Conservation (phyloP, 2,329 filamentous ascomycete species). For the Mycosphaerella arachidis region DNA sequence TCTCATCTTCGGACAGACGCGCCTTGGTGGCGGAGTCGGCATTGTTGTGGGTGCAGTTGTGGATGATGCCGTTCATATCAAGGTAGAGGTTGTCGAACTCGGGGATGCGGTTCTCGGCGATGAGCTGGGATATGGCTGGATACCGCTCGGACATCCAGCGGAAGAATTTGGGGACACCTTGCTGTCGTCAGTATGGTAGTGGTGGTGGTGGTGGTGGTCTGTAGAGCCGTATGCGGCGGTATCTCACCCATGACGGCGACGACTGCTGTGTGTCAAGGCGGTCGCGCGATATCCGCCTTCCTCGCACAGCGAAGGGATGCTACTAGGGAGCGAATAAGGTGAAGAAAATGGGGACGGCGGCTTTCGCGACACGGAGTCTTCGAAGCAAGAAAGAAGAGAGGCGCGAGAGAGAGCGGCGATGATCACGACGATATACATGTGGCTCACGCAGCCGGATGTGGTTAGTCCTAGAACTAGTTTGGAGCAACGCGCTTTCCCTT, state of each 20-base stretch:
- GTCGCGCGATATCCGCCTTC: slow-evolving; percentile 11
- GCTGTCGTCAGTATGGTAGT: slow-evolving; percentile 35
- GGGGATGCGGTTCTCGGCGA: slow-evolving; percentile 96
- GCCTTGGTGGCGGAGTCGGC: slow-evolving; percentile 87
- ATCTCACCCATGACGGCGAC: slow-evolving; percentile 33
- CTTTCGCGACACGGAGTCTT: slow-evolving; percentile 37
- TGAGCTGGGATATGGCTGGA: slow-evolving; percentile 95
- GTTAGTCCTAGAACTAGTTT: too few relatives aligned
- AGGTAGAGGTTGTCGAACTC: slow-evolving; percentile 98
- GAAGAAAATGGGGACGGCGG: slow-evolving; percentile 7
- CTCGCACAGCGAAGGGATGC: slow-evolving; percentile 8
- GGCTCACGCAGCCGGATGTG: too few relatives aligned
- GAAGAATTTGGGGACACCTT: slow-evolving; percentile 89
- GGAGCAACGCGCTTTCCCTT: neutral
- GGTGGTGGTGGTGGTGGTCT: slow-evolving; percentile 1
- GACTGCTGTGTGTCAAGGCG: slow-evolving; percentile 28
- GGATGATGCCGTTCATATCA: slow-evolving; percentile 99
- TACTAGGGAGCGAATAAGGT: slow-evolving; percentile 5
- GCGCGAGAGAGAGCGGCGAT: slow-evolving; percentile 2
- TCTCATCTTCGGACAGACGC: slow-evolving; percentile 92
- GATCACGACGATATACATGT: too few relatives aligned
- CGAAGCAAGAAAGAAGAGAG: slow-evolving; percentile 26
- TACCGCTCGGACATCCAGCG: slow-evolving; percentile 99
- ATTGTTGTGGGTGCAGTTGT: slow-evolving; percentile 98
- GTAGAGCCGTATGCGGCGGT: neutral